Evolutionary conservation across 176 grass and related monocot genomes (phyloP), one percentile per base, ranked within the genome.

Genomic region (Oryza coarctata): DNA sequence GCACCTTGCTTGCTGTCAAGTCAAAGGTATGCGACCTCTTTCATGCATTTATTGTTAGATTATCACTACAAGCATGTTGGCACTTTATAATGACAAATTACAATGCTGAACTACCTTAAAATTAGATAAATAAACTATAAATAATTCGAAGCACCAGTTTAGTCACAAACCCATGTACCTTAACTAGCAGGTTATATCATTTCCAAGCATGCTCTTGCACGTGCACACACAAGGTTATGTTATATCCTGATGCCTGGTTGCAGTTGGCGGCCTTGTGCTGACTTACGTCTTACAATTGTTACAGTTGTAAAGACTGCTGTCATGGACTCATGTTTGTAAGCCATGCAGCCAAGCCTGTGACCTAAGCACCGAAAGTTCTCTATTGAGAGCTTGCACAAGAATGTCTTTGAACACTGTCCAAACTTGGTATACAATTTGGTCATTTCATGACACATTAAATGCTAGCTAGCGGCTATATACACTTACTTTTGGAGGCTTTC

Each of bases 21-120:
- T 94, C 93, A 57, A 94, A 99, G 93, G 93, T 95, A 86, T 84
- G 68, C 70, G 12, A 27, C 43, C 36, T 79, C 8, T 77, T 77
- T 82, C 33, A 41, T 76, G 23, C 34, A 6, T 27, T 17, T 69
- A 39, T 49, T 43, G 58, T 14, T 55, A 31, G 22, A 65, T 14
- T 77, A 78, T 22, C 1, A 28, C 7, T 11, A 74, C 43, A 15
- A 74, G 45, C 36, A 65, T 62, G 14, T 38, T 33, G 14, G 35
- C 28, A 57, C 30, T 27, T 80, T 31, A 35, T 9, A 31, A 30
- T 70, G 47, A 10, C 11, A 30, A 52, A 63, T 36, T 71, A n/a
- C 32, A 20, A 5, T 58, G 34, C 20, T 65, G 6, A 27, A 68
- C 63, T 39, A 3, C 32, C 27, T 25, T 6, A 33, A 4, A 33